A percentile compares a stretch with the other conserved stretches of the same genome.
Conservation (phyloP, 768 basidiomycete genomes). For the Leucosporidium creatinivorum region DNA sequence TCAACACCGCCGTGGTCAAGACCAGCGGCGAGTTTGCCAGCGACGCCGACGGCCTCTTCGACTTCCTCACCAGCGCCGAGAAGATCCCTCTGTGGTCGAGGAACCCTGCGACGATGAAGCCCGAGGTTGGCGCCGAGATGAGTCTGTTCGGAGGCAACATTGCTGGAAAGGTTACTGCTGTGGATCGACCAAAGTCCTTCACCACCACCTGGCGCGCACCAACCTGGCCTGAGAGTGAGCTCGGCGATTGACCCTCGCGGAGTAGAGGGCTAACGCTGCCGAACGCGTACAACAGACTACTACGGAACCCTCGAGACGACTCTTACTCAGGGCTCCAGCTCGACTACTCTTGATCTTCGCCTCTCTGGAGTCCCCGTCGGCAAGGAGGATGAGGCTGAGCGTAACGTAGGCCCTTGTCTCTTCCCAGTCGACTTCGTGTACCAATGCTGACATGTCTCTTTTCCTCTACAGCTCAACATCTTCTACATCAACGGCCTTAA, state of each 20-base stretch:
- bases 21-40: slow-evolving; percentile 32
- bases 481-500: slow-evolving; percentile 26
- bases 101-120: slow-evolving; percentile 35
- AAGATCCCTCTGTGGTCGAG: slow-evolving; percentile 36
- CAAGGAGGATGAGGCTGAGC: slow-evolving; percentile 38
- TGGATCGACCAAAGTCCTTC: slow-evolving; percentile 25
- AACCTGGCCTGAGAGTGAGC: slow-evolving; percentile 35
- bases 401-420: not conserved
- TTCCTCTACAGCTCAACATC: not conserved
- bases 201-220: slow-evolving; percentile 35
- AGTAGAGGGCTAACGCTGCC: not conserved
- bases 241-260: not conserved
- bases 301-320: slow-evolving; percentile 31
- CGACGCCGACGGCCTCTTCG: slow-evolving; percentile 34
- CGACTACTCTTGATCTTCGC: slow-evolving; percentile 32
- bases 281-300: slow-evolving; percentile 17
- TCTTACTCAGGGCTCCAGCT: slow-evolving; percentile 33
- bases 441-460: too few species aligned
- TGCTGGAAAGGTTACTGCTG: slow-evolving; percentile 29
- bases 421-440: not conserved
- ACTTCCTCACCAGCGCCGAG: slow-evolving; percentile 32
- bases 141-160: slow-evolving; percentile 38
- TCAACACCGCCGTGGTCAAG: slow-evolving; percentile 33
- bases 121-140: slow-evolving; percentile 30
- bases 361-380: slow-evolving; percentile 35